A percentile compares a stretch with the other conserved stretches of the same genome.
Evolutionary conservation across 805 yeast species (phyloP).

Genomic region (Lipomyces kockii): DNA sequence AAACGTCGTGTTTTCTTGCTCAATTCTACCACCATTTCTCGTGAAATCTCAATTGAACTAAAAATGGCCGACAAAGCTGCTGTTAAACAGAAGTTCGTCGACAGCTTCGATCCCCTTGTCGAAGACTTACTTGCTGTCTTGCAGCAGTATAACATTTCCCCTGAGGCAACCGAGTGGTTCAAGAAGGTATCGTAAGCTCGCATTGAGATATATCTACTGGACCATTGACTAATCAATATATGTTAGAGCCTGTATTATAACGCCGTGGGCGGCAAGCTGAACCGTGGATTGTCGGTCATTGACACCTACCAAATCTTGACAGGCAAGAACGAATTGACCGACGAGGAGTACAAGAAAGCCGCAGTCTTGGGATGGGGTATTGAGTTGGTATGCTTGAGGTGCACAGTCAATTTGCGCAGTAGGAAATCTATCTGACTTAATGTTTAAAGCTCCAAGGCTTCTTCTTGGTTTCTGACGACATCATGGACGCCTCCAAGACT

Average conservation of each 20-base stretch:
- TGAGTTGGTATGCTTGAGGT: slow-evolving; percentile 56
- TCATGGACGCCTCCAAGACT: slow-evolving; percentile 96
- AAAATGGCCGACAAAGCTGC: slow-evolving; percentile 33
- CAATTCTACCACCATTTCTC: not conserved
- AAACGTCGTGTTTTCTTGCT: not conserved
- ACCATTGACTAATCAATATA: not conserved
- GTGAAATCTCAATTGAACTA: not conserved
- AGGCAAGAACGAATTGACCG: slow-evolving; percentile 62
- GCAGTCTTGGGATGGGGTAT: slow-evolving; percentile 95
- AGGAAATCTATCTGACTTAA: not conserved
- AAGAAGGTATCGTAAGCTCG: slow-evolving; percentile 46
- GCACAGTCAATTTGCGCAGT: not conserved
- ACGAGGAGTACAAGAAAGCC: slow-evolving; percentile 76
- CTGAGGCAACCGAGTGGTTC: slow-evolving; percentile 87
- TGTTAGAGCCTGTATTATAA: slow-evolving; percentile 68
- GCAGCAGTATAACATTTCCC: slow-evolving; percentile 75
- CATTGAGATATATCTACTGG: not conserved
- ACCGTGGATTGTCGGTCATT: slow-evolving; percentile 93
- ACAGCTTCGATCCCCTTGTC: slow-evolving; percentile 76
- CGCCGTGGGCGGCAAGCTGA: slow-evolving; percentile 94
- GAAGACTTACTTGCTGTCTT: slow-evolving; percentile 70
- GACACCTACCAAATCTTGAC: slow-evolving; percentile 87
- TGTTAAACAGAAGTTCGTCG: slow-evolving; percentile 37
- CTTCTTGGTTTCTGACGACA: slow-evolving; percentile 96
- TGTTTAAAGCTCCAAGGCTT: slow-evolving; percentile 73